phyloP scores from a whole-genome alignment of 202 grass and related monocot species.

The Schoenoplectus tabernaemontani region DNA sequence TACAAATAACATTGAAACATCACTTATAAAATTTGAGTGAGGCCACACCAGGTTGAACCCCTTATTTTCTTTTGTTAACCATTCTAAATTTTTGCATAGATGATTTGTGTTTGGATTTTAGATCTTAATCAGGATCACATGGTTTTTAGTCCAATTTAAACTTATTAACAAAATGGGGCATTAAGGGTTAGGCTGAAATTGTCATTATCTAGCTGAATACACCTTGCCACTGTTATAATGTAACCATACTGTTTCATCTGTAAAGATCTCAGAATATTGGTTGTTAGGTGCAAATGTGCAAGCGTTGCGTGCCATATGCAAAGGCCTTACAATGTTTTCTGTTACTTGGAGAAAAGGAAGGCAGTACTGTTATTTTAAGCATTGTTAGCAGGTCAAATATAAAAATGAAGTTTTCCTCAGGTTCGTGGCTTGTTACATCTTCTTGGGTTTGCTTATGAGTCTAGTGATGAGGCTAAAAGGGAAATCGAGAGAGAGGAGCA shows the following conservation, averaged over 20 bases:
- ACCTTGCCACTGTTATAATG: not conserved
- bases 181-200: not conserved
- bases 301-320: not conserved
- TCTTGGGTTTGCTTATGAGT: constrained; percentile 73
- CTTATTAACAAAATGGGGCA: not conserved
- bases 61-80: not conserved
- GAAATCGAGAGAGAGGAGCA: constrained; percentile 83
- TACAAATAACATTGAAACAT: not conserved
- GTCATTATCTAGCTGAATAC: not conserved
- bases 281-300: not conserved
- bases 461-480: constrained; percentile 49
- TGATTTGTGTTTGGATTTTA: not conserved
- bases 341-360: not conserved
- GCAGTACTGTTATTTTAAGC: not conserved
- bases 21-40: constrained; percentile 1
- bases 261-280: not conserved
- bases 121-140: not conserved
- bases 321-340: not conserved
- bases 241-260: not conserved
- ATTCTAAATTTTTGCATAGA: not conserved
- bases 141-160: not conserved
- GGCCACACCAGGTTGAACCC: too few relatives aligned
- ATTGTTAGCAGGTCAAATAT: not conserved
- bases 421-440: constrained; percentile 79
- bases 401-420: constrained; percentile 29